These are phyloP conservation scores for Climacium dendroides DNA, from an alignment of 225 moss, liverwort and hornwort species.

Conservation along the genomic window DNA sequence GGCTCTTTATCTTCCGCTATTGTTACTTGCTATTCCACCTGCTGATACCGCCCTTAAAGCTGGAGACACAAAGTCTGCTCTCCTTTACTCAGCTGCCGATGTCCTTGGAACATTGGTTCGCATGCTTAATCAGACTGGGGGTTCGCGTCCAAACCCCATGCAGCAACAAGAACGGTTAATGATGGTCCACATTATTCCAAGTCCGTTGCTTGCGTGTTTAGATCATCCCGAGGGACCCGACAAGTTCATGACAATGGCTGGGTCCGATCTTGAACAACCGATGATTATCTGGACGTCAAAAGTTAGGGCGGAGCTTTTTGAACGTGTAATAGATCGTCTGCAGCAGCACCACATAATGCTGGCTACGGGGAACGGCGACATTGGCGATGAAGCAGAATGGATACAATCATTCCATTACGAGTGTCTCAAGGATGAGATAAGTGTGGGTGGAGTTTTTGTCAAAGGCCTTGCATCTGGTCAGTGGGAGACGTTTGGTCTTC, in stretches of 20 bases:
- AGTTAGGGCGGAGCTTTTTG: conserved; percentile 70
- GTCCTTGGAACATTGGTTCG: conserved; percentile 82
- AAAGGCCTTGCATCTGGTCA: conserved; percentile 75
- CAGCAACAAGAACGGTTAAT: conserved; percentile 47
- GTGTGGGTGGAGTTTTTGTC: conserved; percentile 75
- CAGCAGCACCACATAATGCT: conserved; percentile 61
- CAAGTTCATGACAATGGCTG: conserved; percentile 83
- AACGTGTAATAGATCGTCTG: conserved; percentile 64
- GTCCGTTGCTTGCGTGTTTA: conserved; percentile 62
- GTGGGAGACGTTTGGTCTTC: conserved; percentile 82
- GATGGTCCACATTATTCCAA: conserved; percentile 66
- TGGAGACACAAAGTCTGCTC: conserved; percentile 84
- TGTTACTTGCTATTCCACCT: conserved; percentile 84
- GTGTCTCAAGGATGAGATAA: conserved; percentile 75
- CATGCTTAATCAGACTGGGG: conserved; percentile 51
- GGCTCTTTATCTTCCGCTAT: conserved; percentile 83
- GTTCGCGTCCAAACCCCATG: conserved; percentile 33
- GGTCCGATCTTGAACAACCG: conserved; percentile 77
- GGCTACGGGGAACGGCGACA: conserved; percentile 52
- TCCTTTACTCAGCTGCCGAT: conserved; percentile 84
- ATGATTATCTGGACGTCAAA: conserved; percentile 80
- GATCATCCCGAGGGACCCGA: conserved; percentile 84
- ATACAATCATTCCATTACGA: conserved; percentile 66
- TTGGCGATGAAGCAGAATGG: conserved; percentile 83
- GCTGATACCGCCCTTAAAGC: conserved; percentile 58